Base-by-base conservation (phyloP, 2,329 filamentous ascomycete species). In the Xylaria sp. region DNA sequence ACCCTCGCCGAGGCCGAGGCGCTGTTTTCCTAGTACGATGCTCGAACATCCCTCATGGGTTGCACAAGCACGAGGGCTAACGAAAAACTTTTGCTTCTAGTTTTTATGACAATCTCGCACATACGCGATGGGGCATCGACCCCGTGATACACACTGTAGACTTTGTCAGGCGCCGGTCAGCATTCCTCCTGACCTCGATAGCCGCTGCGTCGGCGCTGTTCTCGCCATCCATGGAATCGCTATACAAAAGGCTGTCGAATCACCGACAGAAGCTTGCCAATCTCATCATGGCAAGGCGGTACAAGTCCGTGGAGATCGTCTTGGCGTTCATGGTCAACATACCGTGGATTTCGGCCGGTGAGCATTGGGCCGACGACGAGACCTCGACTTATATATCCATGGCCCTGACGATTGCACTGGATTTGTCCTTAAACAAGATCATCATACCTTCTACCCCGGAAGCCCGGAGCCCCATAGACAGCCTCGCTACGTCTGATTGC, bases 261-360 rank as follows among this genome's bases (percentile, higher is more conserved):
- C 88, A 91, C 60, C 81, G 81, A 57, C 85, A 83, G 57, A 76
- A 76, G 20, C 77, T 91, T 2, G 87, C 85, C 0, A 80, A 85
- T 21, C 78, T 81, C 22, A 79, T 90, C 40, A 84, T 87, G 45
- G 72, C 78, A 0, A 78, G 81, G 42, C 82, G 86, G 2, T 81
- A 85, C 63, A 81, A 86, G 51, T 91, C 88, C 0, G 86, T 89
- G 5, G 88, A 91, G 66, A 89, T 91, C 51, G 84, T 91, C 0
- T 73, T 91, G 1, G 88, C 85, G 0, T 90, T 90, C 65, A 87
- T 91, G 83, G 80, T 89, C 26, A 90, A 90, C 56, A 81, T 91
- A 6, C 88, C 88, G 0, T 91, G 88, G 88, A 89, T 90, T 80
- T 83, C 83, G 24, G 85, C 85, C 1, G 85, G 85, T 2, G 74